Evolutionary conservation across 2,329 filamentous ascomycete genomes (phyloP), one percentile per base, ranked within the genome.

Genomic region (Xylogone sp.): DNA sequence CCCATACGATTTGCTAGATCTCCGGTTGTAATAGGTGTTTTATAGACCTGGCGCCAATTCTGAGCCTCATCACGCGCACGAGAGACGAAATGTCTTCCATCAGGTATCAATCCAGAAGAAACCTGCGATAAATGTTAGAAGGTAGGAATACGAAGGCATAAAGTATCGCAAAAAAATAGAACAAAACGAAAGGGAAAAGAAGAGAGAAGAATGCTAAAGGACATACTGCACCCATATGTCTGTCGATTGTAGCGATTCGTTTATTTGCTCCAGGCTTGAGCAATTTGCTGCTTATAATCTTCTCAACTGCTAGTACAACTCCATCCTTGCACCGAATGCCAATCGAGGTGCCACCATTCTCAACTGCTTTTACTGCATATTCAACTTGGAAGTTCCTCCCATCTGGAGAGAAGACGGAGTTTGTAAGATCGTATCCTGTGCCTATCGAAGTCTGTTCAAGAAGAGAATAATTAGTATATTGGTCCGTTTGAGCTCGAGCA

Each of bases 331-430:
- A 96, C 70, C 91, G 83, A 73, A 99, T 96, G 63, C 94, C 94
- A 71, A 99, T 84, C 49, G 92, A 91, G 50, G 94, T 99, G 67
- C 94, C 93, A 61, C 93, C 94, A 67, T 95, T 97, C 77, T 99
- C 94, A 58, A 99, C 94, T 51, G 94, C 94, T 80, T 99, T 99
- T 64, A 95, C 88, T 62, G 94, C 94, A 72, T 99, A 99, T 81
- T 99, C 94, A 72, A 95, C 90, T 75, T 99, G 94, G 74, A 99
- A 99, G 74, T 99, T 99, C 65, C 94, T 89, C 69, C 94, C 94
- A 76, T 99, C 94, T 61, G 94, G 94, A 46, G 94, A 97, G 81
- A 97, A 99, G 78, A 97, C 95, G 68, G 94, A 97, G 83, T 99
- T 99, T 71, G 90, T 90, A 66, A 99, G 87, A 84, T 99, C 94